Conservation (phyloP, 202 grass and related monocot species). For the Panicum hallii region DNA sequence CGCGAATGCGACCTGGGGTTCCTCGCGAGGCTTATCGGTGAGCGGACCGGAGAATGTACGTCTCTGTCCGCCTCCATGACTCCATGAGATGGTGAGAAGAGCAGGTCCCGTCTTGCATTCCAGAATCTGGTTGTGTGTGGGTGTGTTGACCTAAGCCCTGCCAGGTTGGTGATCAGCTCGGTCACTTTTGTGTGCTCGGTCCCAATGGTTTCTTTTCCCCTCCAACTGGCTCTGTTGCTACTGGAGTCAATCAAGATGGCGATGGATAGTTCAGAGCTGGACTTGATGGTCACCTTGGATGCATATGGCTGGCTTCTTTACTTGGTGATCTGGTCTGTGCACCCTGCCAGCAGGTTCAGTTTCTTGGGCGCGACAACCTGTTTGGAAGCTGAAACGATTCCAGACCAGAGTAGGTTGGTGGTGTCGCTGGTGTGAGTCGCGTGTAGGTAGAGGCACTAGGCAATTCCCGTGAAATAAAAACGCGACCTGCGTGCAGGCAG, state of each 20-base stretch:
- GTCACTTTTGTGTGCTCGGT: neutral
- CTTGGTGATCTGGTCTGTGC: neutral
- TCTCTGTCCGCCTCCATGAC: neutral
- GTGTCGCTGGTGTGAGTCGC: slow-evolving; percentile 9
- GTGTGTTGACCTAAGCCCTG: neutral
- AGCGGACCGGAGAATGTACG: slow-evolving; percentile 40
- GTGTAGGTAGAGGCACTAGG: neutral
- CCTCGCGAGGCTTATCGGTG: slow-evolving; percentile 36
- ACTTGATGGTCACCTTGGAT: neutral
- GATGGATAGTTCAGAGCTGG: neutral
- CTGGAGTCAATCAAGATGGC: neutral
- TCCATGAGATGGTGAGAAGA: neutral
- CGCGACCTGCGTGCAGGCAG: neutral
- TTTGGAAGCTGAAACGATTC: neutral
- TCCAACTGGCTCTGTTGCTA: neutral
- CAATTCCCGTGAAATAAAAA: neutral
- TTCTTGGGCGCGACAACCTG: neutral
- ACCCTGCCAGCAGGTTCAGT: neutral
- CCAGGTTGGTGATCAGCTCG: slow-evolving; percentile 35
- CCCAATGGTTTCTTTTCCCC: neutral
- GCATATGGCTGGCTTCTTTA: too few relatives aligned
- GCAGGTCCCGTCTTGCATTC: neutral
- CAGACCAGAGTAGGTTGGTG: slow-evolving; percentile 3
- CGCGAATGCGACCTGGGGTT: neutral
- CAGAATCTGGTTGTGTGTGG: neutral